These are phyloP conservation scores for Sclerotinia glacialis DNA, from an alignment of 2,329 filamentous ascomycete species.

Conservation along the genomic window DNA sequence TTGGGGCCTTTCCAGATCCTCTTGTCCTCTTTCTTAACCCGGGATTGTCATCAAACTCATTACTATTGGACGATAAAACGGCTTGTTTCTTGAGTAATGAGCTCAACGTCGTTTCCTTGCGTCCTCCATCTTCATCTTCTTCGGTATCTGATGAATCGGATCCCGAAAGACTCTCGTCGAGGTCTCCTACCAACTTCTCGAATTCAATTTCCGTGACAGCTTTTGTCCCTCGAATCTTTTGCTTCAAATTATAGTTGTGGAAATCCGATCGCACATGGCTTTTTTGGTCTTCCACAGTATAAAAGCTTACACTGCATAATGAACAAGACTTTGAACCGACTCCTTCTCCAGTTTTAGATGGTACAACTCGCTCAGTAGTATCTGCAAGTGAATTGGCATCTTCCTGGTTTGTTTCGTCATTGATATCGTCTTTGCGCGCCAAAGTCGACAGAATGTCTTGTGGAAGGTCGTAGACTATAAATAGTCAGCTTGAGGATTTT, in stretches of 20 bases:
- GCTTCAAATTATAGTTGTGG: constrained; percentile 92
- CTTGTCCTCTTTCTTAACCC: constrained; percentile 49
- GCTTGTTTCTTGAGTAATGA: constrained; percentile 81
- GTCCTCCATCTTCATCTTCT: constrained; percentile 54
- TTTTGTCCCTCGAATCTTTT: constrained; percentile 72
- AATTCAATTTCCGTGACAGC: constrained; percentile 80
- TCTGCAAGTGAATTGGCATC: constrained; percentile 31
- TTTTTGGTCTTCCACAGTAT: constrained; percentile 74
- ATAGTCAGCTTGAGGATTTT: constrained; percentile 23
- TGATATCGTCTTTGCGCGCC: constrained; percentile 35
- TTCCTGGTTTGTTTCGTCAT: constrained; percentile 31
- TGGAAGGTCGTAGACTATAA: constrained; percentile 39
- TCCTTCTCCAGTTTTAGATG: constrained; percentile 42
- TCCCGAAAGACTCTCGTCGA: constrained; percentile 91
- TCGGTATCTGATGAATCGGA: constrained; percentile 72
- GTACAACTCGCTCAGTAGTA: constrained; percentile 40
- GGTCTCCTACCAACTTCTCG: constrained; percentile 75
- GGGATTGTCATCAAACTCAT: constrained; percentile 48
- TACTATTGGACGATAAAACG: constrained; percentile 55
- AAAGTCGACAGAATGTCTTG: constrained; percentile 41
- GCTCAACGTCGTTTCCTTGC: constrained; percentile 69
- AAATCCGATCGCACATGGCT: constrained; percentile 85
- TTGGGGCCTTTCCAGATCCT: constrained; percentile 64
- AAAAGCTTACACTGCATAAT: constrained; percentile 72
- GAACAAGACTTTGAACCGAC: constrained; percentile 73